Base-by-base conservation (phyloP, 495 filamentous ascomycete species). In the Penicillium herquei region DNA sequence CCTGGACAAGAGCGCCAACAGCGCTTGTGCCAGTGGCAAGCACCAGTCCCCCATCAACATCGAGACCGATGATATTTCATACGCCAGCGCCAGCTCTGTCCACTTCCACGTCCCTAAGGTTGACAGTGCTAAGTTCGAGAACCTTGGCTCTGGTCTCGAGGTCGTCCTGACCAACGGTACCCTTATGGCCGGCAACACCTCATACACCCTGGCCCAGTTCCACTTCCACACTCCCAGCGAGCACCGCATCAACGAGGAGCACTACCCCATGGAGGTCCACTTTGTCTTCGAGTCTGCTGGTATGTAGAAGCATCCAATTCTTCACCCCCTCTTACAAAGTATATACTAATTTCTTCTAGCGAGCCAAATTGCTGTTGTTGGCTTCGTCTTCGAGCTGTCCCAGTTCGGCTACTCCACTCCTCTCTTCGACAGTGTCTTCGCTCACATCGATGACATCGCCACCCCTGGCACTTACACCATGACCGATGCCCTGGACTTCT, bases 171-270 rank as follows among this genome's bases (percentile, higher is more conserved):
- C 67, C 26, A 71, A 72, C 41, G 73, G 71, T 10, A 67, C 68
- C 8, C 65, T 72, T 8, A 53, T 51, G 16, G 66, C 83, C 47
- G 71, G 64, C 11, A 77, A 68, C 33, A 72, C 65, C 50, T 65
- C 67, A 2, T 88, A 81, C 57, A 65, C 66, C 4, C 73, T 90
- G 16, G 67, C 76, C 37, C 86, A 90, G 59, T 88, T 87, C 72
- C 86, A 90, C 65, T 84, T 88, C 67, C 86, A 90, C 62, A 81
- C 85, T 11, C 86, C 87, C 7, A 80, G 78, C 62, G 87, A 90
- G 72, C 87, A 89, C 63, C 76, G 75, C 51, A 63, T 90, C 14
- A 71, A 56, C 41, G 66, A 72, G 65, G 84, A 84, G 62, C 75
- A 79, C 59, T 82, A 70, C 51, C 81, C 81, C 7, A 58, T 87